Evolutionary conservation across 2,329 filamentous ascomycete species (phyloP), one percentile per base, ranked within the genome.

Genomic region (Paecilomyces dactylethromorphus): DNA sequence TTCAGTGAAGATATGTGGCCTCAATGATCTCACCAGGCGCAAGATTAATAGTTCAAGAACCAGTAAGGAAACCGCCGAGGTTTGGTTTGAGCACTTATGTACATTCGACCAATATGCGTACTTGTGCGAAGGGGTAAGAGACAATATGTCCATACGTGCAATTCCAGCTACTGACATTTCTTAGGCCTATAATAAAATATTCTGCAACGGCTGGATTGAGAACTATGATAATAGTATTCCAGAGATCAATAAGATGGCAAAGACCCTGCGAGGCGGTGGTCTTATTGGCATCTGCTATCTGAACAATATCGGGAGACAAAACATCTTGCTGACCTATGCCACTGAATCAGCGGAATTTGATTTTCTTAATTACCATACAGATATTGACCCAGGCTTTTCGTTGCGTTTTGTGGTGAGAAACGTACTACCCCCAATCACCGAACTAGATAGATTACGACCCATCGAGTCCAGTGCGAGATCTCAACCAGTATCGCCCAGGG

Each of bases 41-140:
- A 64, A 57, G 21, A 60, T 75, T 10, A 31, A 65, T 1, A 54
- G 53, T 22, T 54, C 61, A 1, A 73, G 66, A 55, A 52, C 33
- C 26, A 54, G 26, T 3, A 11, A 18, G 7, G 56, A 54, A 1
- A 60, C 73, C 18, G 62, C 69, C 18, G 39, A 21, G 39, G 39
- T 76, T 18, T 70, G 71, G 65, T 75, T 76, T 59, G 63, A 66
- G 22, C 59, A 76, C 31, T 24, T 70, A 1, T 74, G 68, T 60
- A 69, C 65, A 2, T 31, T 66, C 1, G 59, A 68, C 3, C 61
- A 71, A 35, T 74, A 73, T 55, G 53, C 59, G 22, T 21, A 22
- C 8, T 59, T 74, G 24, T 69, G 67, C 54, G n/a, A 62, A 11
- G 61, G 59, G 35, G 72, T 74, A 67, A 62, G 66, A 54, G 26